Base-by-base conservation (phyloP, 2,329 filamentous ascomycete genomes). In the Tolypocladium paradoxum region DNA sequence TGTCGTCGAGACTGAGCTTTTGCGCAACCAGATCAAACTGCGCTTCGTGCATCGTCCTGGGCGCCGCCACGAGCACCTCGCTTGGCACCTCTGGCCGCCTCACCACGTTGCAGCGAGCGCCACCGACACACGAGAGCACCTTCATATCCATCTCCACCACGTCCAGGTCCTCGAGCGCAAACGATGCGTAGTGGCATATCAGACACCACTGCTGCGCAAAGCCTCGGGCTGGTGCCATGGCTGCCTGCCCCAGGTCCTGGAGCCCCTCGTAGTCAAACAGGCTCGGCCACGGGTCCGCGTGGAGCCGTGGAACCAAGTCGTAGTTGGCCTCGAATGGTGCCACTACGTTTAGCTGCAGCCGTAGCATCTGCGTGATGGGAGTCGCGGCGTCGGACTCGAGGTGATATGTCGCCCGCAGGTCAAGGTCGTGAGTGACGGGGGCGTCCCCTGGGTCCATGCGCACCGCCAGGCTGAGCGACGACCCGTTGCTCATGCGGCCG, bases 321-420 rank as follows among this genome's bases (percentile, higher is more conserved):
- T 95, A 96, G 62, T 88, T 93, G 18, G 90, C 88, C 70, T 96
- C 90, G 61, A 99, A 97, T 0, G 92, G 90, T 49, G 83, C 85
- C 52, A 89, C 82, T 53, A 96, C 79, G 37, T 83, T 79, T 6
- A 97, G 68, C 51, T 85, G 83, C 38, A 87, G 77, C 1, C 82
- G 76, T 24, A 86, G 71, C 2, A 79, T 81, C 67, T 95, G 92
- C 37, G 84, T 82, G 38, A 97, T 86, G 1, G 86, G 84, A 1
- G 90, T 96, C 50, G 87, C 85, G 0, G 83, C 74, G 64, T 97
- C 91, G 6, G 88, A 87, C 3, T 84, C 74, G 2, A 97, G 76
- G 61, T 87, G 83, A 65, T 99, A 99, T 7, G 82, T 76, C 1
- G 87, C 83, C 58, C 84, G 85, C 48, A 96, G 69, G 29, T 85